Evolutionary conservation across 495 filamentous ascomycete species (phyloP), one percentile per base, ranked within the genome.

Genomic region (Penicillium longicatenatum): DNA sequence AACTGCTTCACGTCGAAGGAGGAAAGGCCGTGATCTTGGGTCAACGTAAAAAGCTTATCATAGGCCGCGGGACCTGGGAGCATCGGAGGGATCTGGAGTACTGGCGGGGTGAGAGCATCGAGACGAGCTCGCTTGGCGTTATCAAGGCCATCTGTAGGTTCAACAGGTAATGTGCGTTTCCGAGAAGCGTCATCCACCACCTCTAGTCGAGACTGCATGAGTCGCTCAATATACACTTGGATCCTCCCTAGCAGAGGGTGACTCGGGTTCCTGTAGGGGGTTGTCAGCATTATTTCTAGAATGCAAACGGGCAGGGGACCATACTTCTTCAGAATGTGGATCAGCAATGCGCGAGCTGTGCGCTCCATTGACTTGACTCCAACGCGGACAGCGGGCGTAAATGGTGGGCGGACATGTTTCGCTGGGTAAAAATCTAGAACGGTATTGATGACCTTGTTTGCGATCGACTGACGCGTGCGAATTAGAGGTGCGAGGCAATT

Each of bases 401-500:
- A 82, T 14, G 91, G 88, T 6, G 84, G 83, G 61, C 84, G 87
- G 43, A 88, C 88, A 57, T 87, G 85, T 64, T 86, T 90, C 8
- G 96, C 72, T 7, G 94, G 94, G 69, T 95, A 95, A 79, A 97
- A 99, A 62, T 86, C 90, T n/a, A 98, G 73, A 22, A 98, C 79
- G 2, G 89, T 82, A 65, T 84, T 88, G 48, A 97, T 73, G 57
- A 98, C 95, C 65, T 92, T 93, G 70, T 85, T 90, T 22, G 90
- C 82, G 57, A 95, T 87, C 33, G 84, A 84, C 22, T 91, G 87
- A 19, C 94, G 87, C 24, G 84, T 86, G 59, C 91, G 90, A 52
- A 96, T 82, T 20, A 99, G 80, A 52, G 86, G 80, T 22, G 90
- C 85, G 9, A 98, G 80, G 59, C 86, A 89, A 72, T 98, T 98